Base-by-base conservation (phyloP, 2,329 filamentous ascomycete species). In the Aureobasidium leucospermi region DNA sequence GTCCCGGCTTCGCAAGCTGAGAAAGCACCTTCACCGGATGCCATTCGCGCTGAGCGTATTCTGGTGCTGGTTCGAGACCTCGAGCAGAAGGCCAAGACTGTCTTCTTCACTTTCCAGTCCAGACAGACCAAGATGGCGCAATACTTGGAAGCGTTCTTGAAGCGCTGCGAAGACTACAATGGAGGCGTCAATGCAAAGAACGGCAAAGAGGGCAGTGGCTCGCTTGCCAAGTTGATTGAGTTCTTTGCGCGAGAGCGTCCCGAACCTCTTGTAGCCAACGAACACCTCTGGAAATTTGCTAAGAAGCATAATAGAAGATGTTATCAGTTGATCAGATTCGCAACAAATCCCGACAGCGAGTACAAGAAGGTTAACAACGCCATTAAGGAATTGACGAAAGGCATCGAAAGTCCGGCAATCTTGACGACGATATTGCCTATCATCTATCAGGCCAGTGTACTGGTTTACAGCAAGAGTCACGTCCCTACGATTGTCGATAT, bases 381-480 rank as follows among this genome's bases (percentile, higher is more conserved):
- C 1, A 88, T 96, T 43, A 94, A 90, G 73, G 94, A 99, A 75
- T 78, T 97, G 39, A 84, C 86, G 45, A 94, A 91, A 74, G 86
- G 91, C 60, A 81, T 95, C 38, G 87, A 92, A 65, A 71, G 77
- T n/a, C 67, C 73, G n/a, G 77, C 78, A 31, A 79, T 94, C 48
- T 76, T 95, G 3, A 90, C 96, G 38, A 95, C 90, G 0, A 72
- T 99, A 29, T 83, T 87, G 6, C 88, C 91, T 5, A 79, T 99
- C 15, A 77, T 97, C 4, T 96, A 96, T 70, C 85, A 90, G 45
- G 87, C 87, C 58, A 88, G 90, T 36, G 86, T 90, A 60, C 81
- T 99, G 63, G 83, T 96, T 65, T 96, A 95, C 76, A 99, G 96
- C 75, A 86, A 89, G 68, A 97, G 93, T 70, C 92, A 99, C 70